Percentiles rank a stretch among this genome's conserved stretches.
Evolutionary conservation across 192 early-diverging fungal species (phyloP).

Genomic region (Coemansia sp.): DNA sequence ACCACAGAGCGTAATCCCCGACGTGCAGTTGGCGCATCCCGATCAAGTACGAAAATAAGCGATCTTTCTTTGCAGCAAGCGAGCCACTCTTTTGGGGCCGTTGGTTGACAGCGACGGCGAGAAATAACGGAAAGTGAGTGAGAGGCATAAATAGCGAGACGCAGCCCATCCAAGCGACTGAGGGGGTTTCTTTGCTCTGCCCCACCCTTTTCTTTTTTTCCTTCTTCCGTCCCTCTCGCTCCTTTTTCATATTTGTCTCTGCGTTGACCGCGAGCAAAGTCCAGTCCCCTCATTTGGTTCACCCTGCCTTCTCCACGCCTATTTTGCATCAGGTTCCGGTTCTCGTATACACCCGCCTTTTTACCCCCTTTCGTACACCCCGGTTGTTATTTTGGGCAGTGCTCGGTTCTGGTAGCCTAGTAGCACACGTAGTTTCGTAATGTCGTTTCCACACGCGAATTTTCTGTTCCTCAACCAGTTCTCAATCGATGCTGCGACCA

Average conservation of each 20-base stretch:
- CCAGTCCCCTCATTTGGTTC: conserved; percentile 1
- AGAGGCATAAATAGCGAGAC: conserved; percentile 10
- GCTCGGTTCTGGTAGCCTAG: conserved; percentile 1
- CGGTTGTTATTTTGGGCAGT: not conserved
- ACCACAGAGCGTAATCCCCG: not conserved
- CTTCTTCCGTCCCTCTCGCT: conserved; percentile 12
- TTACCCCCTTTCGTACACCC: not conserved
- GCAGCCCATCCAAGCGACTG: not conserved
- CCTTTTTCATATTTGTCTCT: conserved; percentile 38
- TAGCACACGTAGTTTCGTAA: conserved; percentile 5
- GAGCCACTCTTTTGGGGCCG: conserved; percentile 9
- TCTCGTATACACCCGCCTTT: not conserved
- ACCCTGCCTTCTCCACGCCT: not conserved
- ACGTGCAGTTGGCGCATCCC: conserved; percentile 7
- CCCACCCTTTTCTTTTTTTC: conserved; percentile 14
- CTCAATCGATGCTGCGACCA: conserved; percentile 1
- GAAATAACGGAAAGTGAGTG: conserved; percentile 3
- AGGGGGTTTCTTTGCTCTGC: conserved; percentile 16
- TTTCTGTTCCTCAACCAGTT: conserved; percentile 37
- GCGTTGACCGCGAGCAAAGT: conserved; percentile 56
- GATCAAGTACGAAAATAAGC: conserved; percentile 9
- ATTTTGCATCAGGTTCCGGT: conserved; percentile 8
- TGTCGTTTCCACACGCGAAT: conserved; percentile 36
- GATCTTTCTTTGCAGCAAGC: conserved; percentile 25
- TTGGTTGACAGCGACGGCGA: not conserved